These are phyloP conservation scores for Cryptococcus amylolentus DNA, from an alignment of 1,284 basidiomycete genomes.

Conservation along the genomic window DNA sequence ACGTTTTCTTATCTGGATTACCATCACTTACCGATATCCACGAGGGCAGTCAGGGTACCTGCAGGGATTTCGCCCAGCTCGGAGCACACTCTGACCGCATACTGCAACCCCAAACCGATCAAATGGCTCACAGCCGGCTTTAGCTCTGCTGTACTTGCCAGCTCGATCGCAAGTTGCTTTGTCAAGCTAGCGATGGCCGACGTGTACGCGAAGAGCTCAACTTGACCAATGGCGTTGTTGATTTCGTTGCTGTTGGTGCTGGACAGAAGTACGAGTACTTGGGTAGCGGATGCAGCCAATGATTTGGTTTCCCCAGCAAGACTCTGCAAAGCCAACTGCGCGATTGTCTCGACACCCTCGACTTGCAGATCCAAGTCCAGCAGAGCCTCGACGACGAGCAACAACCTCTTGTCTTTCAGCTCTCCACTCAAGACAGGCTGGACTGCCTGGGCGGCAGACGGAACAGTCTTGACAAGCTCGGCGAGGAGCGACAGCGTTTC, in stretches of 20 bases:
- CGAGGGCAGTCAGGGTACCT: constrained; percentile 11
- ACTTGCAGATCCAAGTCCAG: constrained; percentile 1
- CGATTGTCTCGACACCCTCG: not conserved
- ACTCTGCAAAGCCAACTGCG: not conserved
- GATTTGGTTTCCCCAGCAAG: not conserved
- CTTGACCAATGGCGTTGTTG: not conserved
- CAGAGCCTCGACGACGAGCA: constrained; percentile 15
- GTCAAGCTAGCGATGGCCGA: not conserved
- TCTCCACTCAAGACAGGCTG: constrained; percentile 6
- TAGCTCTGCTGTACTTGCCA: not conserved
- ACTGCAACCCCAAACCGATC: constrained; percentile 24
- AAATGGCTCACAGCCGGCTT: constrained; percentile 9
- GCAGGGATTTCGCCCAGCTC: constrained; percentile 12
- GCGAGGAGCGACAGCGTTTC: constrained; percentile 18
- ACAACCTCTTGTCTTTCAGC: constrained; percentile 15
- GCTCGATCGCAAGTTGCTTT: not conserved
- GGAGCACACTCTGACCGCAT: constrained; percentile 20
- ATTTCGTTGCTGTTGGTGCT: not conserved
- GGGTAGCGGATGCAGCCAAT: not conserved
- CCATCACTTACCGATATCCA: constrained; percentile 16
- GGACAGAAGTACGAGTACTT: not conserved
- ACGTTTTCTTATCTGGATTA: not conserved
- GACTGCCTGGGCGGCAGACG: constrained; percentile 10
- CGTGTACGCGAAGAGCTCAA: not conserved
- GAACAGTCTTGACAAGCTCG: constrained; percentile 10